Conservation (phyloP, 305 asterid genomes). For the Fraxinus velutina region DNA sequence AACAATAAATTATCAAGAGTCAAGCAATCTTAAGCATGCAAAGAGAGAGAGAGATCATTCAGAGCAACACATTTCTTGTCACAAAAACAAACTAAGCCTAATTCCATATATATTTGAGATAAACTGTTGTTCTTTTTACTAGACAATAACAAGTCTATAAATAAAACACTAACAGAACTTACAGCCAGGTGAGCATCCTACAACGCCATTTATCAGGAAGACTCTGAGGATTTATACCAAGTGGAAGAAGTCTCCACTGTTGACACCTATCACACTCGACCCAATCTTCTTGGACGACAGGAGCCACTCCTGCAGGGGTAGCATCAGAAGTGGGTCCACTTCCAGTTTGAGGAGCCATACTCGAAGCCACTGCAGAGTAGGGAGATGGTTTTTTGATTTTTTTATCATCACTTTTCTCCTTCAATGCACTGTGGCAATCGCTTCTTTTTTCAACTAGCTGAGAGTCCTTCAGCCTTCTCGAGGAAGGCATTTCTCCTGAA, state of each 20-base stretch:
- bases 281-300: conserved; percentile 81
- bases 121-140: neutral
- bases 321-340: conserved; percentile 45
- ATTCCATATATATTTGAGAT: neutral
- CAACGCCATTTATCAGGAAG: conserved; percentile 92
- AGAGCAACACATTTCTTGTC: neutral
- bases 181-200: conserved; percentile 95
- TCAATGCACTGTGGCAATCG: conserved; percentile 37
- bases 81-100: neutral
- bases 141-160: neutral
- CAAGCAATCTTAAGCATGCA: conserved; percentile 1
- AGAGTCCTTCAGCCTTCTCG: conserved; percentile 34
- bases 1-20: conserved; percentile 26
- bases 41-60: neutral
- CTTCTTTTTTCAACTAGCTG: conserved; percentile 34
- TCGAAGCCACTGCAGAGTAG: conserved; percentile 40
- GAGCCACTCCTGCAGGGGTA: conserved; percentile 45
- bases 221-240: conserved; percentile 65
- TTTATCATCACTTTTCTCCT: conserved; percentile 42
- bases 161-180: conserved; percentile 41
- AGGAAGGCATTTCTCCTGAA: conserved; percentile 42
- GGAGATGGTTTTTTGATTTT: conserved; percentile 38
- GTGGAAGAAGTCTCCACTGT: conserved; percentile 91
- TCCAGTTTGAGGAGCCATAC: conserved; percentile 31
- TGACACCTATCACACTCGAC: conserved; percentile 83